These are phyloP conservation scores for Triangularia verruculosa DNA, from an alignment of 2,329 filamentous ascomycete genomes.

Conservation along the genomic window DNA sequence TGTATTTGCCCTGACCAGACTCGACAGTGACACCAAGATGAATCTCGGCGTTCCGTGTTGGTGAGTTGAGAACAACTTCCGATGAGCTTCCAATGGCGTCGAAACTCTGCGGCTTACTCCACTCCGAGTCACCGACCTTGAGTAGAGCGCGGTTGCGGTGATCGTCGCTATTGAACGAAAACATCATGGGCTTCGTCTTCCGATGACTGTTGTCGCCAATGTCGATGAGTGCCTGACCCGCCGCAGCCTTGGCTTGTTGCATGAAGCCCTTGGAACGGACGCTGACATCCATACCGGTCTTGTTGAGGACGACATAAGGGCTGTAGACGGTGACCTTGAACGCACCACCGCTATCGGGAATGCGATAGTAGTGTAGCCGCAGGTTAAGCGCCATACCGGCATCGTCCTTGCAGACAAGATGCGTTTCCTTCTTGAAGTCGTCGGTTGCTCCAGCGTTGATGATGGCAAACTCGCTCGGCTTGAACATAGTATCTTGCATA, in stretches of 20 bases:
- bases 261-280: conserved; percentile 87
- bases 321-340: conserved; percentile 96
- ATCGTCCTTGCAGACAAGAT: conserved; percentile 77
- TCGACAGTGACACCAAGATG: conserved; percentile 86
- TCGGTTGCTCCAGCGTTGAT: conserved; percentile 87
- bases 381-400: conserved; percentile 76
- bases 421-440: conserved; percentile 82
- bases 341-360: conserved; percentile 88
- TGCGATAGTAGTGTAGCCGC: conserved; percentile 83
- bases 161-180: conserved; percentile 85
- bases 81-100: conserved; percentile 93
- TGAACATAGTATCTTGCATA: conserved; percentile 94
- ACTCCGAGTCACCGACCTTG: conserved; percentile 83
- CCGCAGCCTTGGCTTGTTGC: conserved; percentile 75
- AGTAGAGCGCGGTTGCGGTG: conserved; percentile 86
- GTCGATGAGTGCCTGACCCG: conserved; percentile 66
- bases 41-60: conserved; percentile 71
- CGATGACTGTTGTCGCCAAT: conserved; percentile 52
- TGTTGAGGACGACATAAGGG: conserved; percentile 92
- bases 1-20: conserved; percentile 95
- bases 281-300: conserved; percentile 84
- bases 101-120: conserved; percentile 98
- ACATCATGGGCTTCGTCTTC: conserved; percentile 92
- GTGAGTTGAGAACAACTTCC: conserved; percentile 78
- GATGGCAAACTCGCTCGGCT: conserved; percentile 92